Evolutionary conservation across 306 rosid genomes (phyloP), one percentile per base, ranked within the genome.

Genomic region (Vicia faba): DNA sequence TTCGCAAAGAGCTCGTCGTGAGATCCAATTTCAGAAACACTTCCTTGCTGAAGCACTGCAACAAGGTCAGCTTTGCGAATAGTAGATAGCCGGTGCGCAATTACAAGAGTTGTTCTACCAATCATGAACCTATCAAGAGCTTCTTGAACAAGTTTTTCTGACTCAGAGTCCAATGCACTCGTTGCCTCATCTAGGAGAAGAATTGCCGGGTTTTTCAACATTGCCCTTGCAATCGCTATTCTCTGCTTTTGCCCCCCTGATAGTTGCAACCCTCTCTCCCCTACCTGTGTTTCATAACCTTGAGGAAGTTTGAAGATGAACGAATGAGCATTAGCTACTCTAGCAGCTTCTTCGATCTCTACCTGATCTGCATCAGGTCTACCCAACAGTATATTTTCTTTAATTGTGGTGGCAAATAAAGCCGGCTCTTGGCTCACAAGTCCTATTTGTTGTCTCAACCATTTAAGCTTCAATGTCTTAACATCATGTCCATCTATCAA

Each of bases 231-330:
- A 55, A 93, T 93, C 36, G 97, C 99, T 71, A 93, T 93, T 80
- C 99, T 85, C 80, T 93, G 99, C 71, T 93, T 93, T 81, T 93
- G 99, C 5, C 99, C 99, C 66, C 99, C 99, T 25, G 99, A 93
- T 33, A 93, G 96, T 80, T 93, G 99, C 73, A 90, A 48, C 23
- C 99, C 99, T 72, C 99, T 86, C 75, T 93, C 99, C 44, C 99
- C 99, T 6, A 93, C 99, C 97, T 87, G 98, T 25, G 98, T 89
- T 51, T 93, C 97, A 68, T 83, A 93, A 15, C 96, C 95, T 3
- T 89, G 91, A 0, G 98, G 91, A 70, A 93, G 97, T 73, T 93
- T 93, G 84, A 88, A 79, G 57, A 93, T 88, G 84, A 93, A 93
- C 0, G 98, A 93, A 81, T 93, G 97, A 0, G 97, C 97, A 83